Evolutionary conservation across 169 alveolate genomes (phyloP).

Genomic region (Eimeria nieschulzi): DNA sequence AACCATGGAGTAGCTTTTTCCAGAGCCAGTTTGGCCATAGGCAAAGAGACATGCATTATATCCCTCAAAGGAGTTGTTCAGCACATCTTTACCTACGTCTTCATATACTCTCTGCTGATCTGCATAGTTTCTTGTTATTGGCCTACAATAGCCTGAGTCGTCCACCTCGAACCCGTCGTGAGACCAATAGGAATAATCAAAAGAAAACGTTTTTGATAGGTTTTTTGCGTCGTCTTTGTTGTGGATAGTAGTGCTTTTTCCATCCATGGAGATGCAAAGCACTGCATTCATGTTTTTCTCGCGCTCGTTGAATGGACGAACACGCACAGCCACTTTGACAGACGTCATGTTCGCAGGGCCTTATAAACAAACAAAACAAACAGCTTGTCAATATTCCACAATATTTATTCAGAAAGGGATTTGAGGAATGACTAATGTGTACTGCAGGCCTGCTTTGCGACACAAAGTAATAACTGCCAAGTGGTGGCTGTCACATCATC

Average conservation of each 20-base stretch:
- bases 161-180: conserved; percentile 90
- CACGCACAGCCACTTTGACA: conserved; percentile 92
- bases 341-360: conserved; percentile 77
- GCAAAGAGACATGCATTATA: conserved; percentile 95
- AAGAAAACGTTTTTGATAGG: conserved; percentile 84
- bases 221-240: conserved; percentile 81
- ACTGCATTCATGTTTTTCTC: conserved; percentile 84
- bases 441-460: too few species aligned
- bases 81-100: conserved; percentile 87
- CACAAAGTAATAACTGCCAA: too few species aligned
- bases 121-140: conserved; percentile 81
- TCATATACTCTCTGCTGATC: conserved; percentile 88
- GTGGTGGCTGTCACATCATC: too few species aligned
- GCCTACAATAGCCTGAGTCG: conserved; percentile 79
- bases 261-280: conserved; percentile 88
- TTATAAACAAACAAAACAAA: not conserved
- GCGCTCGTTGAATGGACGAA: conserved; percentile 89
- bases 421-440: too few species aligned
- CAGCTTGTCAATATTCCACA: not conserved
- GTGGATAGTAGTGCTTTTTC: conserved; percentile 81
- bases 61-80: conserved; percentile 94
- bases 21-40: conserved; percentile 89
- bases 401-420: too few species aligned
- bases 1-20: conserved; percentile 94
- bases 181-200: conserved; percentile 93